These are phyloP conservation scores for Sarocladium kiliense DNA, from an alignment of 2,329 filamentous ascomycete species.

Conservation along the genomic window DNA sequence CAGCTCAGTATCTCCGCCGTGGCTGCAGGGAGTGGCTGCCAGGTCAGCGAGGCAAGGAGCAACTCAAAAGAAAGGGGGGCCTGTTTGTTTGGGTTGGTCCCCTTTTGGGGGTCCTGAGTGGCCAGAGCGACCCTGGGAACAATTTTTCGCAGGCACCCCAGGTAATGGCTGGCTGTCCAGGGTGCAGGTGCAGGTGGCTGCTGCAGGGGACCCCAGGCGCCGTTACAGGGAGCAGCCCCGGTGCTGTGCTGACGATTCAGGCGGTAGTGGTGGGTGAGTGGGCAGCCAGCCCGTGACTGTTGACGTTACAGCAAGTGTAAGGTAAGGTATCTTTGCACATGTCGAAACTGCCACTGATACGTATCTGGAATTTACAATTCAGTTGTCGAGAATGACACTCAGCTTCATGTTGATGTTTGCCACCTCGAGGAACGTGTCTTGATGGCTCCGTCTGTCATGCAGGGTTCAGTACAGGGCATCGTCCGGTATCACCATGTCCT, in stretches of 20 bases:
- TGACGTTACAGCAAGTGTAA: neutral
- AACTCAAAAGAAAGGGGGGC: neutral
- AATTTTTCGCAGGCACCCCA: constrained; percentile 6
- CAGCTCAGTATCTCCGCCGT: too few relatives aligned
- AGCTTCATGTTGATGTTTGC: too few relatives aligned
- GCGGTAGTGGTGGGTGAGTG: neutral
- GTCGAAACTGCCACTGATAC: neutral
- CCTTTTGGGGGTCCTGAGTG: constrained; percentile 4
- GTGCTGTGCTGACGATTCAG: neutral
- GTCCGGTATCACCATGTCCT: too few relatives aligned
- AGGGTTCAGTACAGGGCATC: too few relatives aligned
- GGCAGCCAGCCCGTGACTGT: neutral
- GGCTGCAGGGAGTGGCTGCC: neutral
- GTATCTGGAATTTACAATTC: too few relatives aligned
- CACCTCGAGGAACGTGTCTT: too few relatives aligned
- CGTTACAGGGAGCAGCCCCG: neutral
- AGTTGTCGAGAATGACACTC: too few relatives aligned
- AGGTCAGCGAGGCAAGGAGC: neutral
- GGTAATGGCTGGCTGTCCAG: neutral
- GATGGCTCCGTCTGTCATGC: too few relatives aligned
- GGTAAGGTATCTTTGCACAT: neutral
- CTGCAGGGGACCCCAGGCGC: neutral
- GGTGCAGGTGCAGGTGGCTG: neutral
- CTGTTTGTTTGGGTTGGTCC: constrained; percentile 1
- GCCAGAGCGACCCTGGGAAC: neutral